Percentiles rank a stretch among this genome's conserved stretches.
phyloP scores from a whole-genome alignment of 1,139 yeast genomes.

The Hyphopichia buzzinii region DNA sequence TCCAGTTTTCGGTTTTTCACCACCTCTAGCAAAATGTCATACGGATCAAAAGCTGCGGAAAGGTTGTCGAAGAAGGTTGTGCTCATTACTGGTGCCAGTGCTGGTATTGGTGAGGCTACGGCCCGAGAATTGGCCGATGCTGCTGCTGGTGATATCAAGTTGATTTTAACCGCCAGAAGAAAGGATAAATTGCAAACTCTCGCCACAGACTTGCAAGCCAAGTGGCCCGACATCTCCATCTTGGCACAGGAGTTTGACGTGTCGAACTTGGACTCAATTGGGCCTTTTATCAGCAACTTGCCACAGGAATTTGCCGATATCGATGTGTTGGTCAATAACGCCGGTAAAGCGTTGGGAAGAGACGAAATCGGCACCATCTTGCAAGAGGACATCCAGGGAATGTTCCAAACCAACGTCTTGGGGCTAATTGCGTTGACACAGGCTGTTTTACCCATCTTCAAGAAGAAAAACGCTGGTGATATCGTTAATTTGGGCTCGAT shows the following conservation, averaged over 20 bases:
- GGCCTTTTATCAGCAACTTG: slow-evolving; percentile 28
- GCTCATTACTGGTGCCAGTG: slow-evolving; percentile 73
- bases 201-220: slow-evolving; percentile 21
- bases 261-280: slow-evolving; percentile 32
- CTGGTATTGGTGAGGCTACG: slow-evolving; percentile 56
- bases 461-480: slow-evolving; percentile 61
- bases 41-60: slow-evolving; percentile 52
- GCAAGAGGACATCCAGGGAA: slow-evolving; percentile 30
- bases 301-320: slow-evolving; percentile 38
- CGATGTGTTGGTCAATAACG: slow-evolving; percentile 41
- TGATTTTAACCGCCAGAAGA: slow-evolving; percentile 44
- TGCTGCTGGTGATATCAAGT: slow-evolving; percentile 35
- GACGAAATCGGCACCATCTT: slow-evolving; percentile 35
- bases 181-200: slow-evolving; percentile 33
- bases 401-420: slow-evolving; percentile 44
- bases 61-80: slow-evolving; percentile 61
- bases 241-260: slow-evolving; percentile 32
- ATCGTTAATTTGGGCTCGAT: slow-evolving; percentile 82
- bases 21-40: too few species aligned
- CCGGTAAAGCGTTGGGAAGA: slow-evolving; percentile 44
- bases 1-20: too few species aligned
- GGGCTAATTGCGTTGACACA: slow-evolving; percentile 42
- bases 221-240: slow-evolving; percentile 27
- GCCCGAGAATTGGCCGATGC: slow-evolving; percentile 41
- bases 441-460: slow-evolving; percentile 41